Evolutionary conservation across 768 basidiomycete species (phyloP).

Genomic region (Chlorophyllum brunneum): DNA sequence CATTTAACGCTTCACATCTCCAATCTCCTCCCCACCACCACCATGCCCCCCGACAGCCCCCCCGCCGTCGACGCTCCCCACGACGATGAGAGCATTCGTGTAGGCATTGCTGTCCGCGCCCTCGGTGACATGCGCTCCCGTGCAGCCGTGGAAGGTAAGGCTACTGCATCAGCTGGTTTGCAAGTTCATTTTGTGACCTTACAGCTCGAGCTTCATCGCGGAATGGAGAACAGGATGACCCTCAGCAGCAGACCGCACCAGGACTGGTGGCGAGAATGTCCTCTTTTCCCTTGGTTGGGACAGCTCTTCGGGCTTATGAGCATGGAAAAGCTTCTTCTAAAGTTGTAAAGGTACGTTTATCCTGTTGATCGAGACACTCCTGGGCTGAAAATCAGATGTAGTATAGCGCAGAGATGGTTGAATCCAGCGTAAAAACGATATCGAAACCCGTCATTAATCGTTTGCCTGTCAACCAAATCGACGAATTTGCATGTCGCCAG

Average conservation of each 20-base stretch:
- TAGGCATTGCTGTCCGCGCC: conserved; percentile 73
- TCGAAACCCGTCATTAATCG: conserved; percentile 80
- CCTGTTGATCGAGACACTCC: conserved; percentile 4
- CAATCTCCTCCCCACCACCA: conserved; percentile 16
- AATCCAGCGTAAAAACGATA: conserved; percentile 76
- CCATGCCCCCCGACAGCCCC: conserved; percentile 15
- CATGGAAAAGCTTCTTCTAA: conserved; percentile 79
- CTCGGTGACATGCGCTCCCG: conserved; percentile 67
- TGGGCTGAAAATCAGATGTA: conserved; percentile 26
- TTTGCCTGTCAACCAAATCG: conserved; percentile 71
- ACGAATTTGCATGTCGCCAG: conserved; percentile 87
- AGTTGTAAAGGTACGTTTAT: conserved; percentile 69
- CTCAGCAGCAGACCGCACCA: conserved; percentile 14
- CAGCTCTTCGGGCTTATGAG: conserved; percentile 73
- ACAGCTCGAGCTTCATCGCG: conserved; percentile 3
- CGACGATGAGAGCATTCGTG: conserved; percentile 66
- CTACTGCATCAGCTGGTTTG: too few relatives aligned
- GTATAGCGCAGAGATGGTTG: conserved; percentile 88
- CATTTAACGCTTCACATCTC: conserved; percentile 10
- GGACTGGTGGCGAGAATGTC: conserved; percentile 52
- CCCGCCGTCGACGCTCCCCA: conserved; percentile 14
- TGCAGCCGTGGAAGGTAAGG: conserved; percentile 17
- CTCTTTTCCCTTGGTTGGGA: conserved; percentile 66
- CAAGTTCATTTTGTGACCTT: too few relatives aligned
- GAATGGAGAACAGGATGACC: conserved; percentile 8